Base-by-base conservation (phyloP, 176 grass and related monocot species). In the Oryza glaberrima region DNA sequence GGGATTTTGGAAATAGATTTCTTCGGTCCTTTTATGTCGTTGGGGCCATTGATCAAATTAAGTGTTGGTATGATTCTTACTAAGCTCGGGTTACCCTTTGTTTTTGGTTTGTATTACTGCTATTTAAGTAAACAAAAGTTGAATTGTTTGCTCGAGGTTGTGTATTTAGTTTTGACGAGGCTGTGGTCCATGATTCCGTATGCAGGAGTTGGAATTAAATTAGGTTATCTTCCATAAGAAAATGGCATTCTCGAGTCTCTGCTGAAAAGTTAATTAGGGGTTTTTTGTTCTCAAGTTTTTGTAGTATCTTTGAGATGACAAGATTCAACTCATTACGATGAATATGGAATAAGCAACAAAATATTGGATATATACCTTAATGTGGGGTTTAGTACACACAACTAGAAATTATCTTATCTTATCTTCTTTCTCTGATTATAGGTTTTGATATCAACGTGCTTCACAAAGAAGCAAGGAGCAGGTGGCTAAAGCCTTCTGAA, bases 401-500 rank as follows among this genome's bases (percentile, higher is more conserved):
- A 71, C 38, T 58, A 46, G n/a, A 7, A 74, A 79, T 34, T 60
- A 47, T 9, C 44, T 47, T 47, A 6, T 9, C 44, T 60, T 77
- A 67, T 79, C 16, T 80, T 54, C 26, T 63, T 80, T 54, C 26
- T 63, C 14, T 69, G 44, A 2, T 75, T 87, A 2, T 88, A 99
- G 96, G 87, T 91, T 99, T 88, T 67, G 93, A 99, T 82, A 94
- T 99, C 72, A 89, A 91, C 60, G 83, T 83, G 71, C 93, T 99
- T 67, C 79, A 77, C 47, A 56, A 91, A 74, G 93, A 99, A 89
- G 93, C 96, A 78, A 91, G 58, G 51, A 79, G 43, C 23, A 89
- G 96, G 51, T 99, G 96, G 96, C 81, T 99, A 83, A 99, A 92
- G 88, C 91, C 96, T 69, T 84, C 91, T 65, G 96, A 99, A 88